These are phyloP conservation scores for Colletotrichum viniferum DNA, from an alignment of 2,329 filamentous ascomycete species.

Conservation along the genomic window DNA sequence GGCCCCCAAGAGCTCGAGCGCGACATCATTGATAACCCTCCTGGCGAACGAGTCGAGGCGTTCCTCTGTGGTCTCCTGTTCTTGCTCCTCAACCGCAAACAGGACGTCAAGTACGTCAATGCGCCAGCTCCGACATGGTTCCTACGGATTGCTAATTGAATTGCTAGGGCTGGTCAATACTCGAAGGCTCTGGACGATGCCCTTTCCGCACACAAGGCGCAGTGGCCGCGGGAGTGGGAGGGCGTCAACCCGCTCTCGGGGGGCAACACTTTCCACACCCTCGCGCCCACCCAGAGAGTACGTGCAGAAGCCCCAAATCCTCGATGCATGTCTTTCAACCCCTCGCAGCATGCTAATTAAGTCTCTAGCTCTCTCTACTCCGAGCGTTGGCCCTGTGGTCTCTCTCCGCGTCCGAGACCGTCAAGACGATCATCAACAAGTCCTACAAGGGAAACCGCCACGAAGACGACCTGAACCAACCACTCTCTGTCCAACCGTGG, in stretches of 20 bases:
- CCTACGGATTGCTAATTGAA: background rate
- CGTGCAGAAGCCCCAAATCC: slow-evolving; percentile 25
- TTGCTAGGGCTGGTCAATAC: slow-evolving; percentile 83
- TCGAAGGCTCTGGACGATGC: slow-evolving; percentile 93
- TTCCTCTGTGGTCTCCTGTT: slow-evolving; percentile 89
- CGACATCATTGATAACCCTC: slow-evolving; percentile 77
- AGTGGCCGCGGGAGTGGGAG: slow-evolving; percentile 89
- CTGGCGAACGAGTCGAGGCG: slow-evolving; percentile 84
- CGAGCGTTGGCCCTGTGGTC: slow-evolving; percentile 87
- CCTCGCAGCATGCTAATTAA: background rate
- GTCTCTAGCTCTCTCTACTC: slow-evolving; percentile 77
- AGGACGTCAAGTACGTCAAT: slow-evolving; percentile 88
- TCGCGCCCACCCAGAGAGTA: slow-evolving; percentile 84
- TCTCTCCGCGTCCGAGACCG: slow-evolving; percentile 82
- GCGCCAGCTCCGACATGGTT: background rate
- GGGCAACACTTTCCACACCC: slow-evolving; percentile 78
- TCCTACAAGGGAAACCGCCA: slow-evolving; percentile 88
- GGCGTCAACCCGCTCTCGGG: slow-evolving; percentile 83
- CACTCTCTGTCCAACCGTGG: slow-evolving; percentile 89
- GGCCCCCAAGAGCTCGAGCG: slow-evolving; percentile 94
- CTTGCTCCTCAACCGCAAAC: slow-evolving; percentile 93
- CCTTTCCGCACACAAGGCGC: slow-evolving; percentile 78
- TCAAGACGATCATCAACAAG: slow-evolving; percentile 82
- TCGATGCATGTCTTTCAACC: background rate
- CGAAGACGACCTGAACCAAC: slow-evolving; percentile 80